Conservation (phyloP, 1,284 basidiomycete genomes). For the Marasmius sp. region DNA sequence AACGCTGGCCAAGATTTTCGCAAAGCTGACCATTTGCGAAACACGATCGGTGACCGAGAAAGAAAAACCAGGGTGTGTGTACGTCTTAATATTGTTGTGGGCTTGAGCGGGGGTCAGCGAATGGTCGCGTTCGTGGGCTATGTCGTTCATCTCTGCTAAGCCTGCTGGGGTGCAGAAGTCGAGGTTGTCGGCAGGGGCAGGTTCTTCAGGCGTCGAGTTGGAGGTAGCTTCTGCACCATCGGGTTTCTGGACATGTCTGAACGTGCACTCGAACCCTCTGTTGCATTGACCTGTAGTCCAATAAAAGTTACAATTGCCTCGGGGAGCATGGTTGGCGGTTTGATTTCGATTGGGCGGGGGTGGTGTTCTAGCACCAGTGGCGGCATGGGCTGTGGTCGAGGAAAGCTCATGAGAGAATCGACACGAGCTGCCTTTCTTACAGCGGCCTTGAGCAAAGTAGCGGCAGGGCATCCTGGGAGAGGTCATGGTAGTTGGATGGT, state of each 20-base stretch:
- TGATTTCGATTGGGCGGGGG: slow-evolving; percentile 17
- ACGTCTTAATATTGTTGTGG: slow-evolving; percentile 48
- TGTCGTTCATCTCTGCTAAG: slow-evolving; percentile 40
- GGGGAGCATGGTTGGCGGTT: slow-evolving; percentile 25
- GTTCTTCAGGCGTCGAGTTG: not conserved
- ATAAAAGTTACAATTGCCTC: slow-evolving; percentile 48
- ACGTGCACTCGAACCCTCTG: slow-evolving; percentile 48
- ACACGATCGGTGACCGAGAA: slow-evolving; percentile 34
- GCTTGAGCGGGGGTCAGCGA: slow-evolving; percentile 46
- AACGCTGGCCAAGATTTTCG: slow-evolving; percentile 46
- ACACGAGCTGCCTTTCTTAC: slow-evolving; percentile 4
- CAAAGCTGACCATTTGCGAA: slow-evolving; percentile 47
- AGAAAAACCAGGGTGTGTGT: slow-evolving; percentile 41
- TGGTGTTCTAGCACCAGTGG: not conserved
- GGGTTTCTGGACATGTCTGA: slow-evolving; percentile 35
- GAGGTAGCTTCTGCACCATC: slow-evolving; percentile 6
- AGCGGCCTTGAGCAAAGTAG: not conserved
- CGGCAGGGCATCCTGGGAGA: not conserved
- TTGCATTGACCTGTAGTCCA: slow-evolving; percentile 53
- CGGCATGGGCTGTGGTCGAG: slow-evolving; percentile 9
- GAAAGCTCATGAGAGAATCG: slow-evolving; percentile 24
- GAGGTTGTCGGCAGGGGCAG: slow-evolving; percentile 15
- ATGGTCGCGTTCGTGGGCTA: slow-evolving; percentile 27
- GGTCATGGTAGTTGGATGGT: not conserved
- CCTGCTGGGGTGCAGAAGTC: slow-evolving; percentile 42